Evolutionary conservation across 2,329 filamentous ascomycete genomes (phyloP).

Genomic region (Onygenales sp.): DNA sequence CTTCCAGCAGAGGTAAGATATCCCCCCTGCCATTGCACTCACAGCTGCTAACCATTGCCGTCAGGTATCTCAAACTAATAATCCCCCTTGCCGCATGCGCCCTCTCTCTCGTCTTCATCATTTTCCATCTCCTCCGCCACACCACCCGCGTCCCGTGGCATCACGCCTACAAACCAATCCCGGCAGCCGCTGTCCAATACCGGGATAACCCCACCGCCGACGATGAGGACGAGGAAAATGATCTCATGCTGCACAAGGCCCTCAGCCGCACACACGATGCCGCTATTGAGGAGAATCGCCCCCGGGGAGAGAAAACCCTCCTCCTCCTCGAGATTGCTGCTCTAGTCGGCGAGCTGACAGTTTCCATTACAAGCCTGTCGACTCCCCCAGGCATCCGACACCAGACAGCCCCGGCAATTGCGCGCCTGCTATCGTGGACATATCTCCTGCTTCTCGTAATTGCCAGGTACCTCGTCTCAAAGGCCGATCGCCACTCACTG

Average conservation of each 20-base stretch:
- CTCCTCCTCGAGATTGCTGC: constrained; percentile 67
- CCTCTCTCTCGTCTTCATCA: constrained; percentile 60
- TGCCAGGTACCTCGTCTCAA: constrained; percentile 58
- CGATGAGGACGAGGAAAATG: constrained; percentile 36
- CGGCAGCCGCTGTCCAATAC: constrained; percentile 27
- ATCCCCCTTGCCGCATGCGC: constrained; percentile 65
- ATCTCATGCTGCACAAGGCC: constrained; percentile 48
- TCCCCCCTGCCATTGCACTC: not conserved
- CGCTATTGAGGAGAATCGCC: constrained; percentile 60
- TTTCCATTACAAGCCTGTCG: constrained; percentile 58
- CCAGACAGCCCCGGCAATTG: constrained; percentile 52
- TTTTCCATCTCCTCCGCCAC: constrained; percentile 48
- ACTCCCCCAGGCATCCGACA: constrained; percentile 50
- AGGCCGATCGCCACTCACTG: constrained; percentile 53
- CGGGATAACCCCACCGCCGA: constrained; percentile 48
- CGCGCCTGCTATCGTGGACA: constrained; percentile 64
- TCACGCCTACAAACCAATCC: constrained; percentile 46
- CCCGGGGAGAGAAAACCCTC: constrained; percentile 60
- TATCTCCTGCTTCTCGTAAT: constrained; percentile 69
- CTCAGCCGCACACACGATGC: constrained; percentile 39
- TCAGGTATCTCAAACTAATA: constrained; percentile 68
- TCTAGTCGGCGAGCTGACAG: constrained; percentile 58
- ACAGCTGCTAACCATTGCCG: not conserved
- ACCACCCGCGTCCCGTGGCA: constrained; percentile 43
- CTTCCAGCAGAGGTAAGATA: constrained; percentile 46